A percentile compares a stretch with the other conserved stretches of the same genome.
Conservation (phyloP, 805 yeast species). For the Lipomyces kockii region DNA sequence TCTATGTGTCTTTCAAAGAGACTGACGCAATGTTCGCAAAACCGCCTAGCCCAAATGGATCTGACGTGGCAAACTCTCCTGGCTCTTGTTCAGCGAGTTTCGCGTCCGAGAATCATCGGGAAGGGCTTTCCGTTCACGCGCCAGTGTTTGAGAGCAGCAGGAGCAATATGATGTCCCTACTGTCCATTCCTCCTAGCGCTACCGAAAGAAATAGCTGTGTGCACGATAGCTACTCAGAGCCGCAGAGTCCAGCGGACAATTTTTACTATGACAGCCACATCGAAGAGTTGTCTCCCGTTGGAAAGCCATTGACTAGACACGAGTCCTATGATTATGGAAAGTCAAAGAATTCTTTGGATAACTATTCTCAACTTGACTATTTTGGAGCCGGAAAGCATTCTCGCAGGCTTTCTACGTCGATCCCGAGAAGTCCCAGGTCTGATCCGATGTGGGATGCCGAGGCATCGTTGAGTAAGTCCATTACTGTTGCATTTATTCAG, state of each 20-base stretch:
- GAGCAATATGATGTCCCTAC: background rate
- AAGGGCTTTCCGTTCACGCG: conserved; percentile 28
- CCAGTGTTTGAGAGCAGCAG: conserved; percentile 26
- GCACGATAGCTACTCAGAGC: conserved; percentile 23
- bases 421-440: conserved; percentile 11
- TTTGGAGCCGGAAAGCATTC: conserved; percentile 16
- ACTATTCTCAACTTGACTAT: conserved; percentile 8
- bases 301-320: conserved; percentile 5
- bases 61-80: background rate
- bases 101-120: conserved; percentile 8
- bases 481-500: background rate
- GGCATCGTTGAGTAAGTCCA: conserved; percentile 28
- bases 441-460: conserved; percentile 27
- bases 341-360: conserved; percentile 8
- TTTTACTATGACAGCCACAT: conserved; percentile 12
- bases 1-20: conserved; percentile 23
- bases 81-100: background rate
- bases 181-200: background rate
- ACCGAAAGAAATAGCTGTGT: background rate
- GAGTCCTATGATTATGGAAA: conserved; percentile 15
- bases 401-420: conserved; percentile 4
- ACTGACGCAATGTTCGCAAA: background rate
- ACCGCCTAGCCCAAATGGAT: background rate
- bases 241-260: conserved; percentile 20
- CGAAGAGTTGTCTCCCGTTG: background rate